phyloP scores from a whole-genome alignment of 2,329 filamentous ascomycete genomes.

The Colletotrichum sp. region DNA sequence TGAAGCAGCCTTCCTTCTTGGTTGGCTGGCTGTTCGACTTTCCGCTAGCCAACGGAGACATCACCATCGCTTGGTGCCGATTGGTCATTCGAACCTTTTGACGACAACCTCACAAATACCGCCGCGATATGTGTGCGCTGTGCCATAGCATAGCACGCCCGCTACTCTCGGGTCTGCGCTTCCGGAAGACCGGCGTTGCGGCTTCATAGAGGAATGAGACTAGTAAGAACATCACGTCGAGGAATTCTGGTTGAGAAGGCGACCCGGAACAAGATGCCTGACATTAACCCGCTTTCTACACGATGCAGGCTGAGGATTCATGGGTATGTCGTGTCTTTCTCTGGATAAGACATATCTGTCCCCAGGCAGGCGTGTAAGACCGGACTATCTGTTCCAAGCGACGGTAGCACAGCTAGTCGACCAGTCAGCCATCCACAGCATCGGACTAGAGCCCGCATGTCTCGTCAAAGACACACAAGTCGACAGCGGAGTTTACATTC shows the following conservation, averaged over 20 bases:
- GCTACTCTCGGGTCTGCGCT: not conserved
- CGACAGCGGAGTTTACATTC: not conserved
- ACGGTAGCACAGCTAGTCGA: not conserved
- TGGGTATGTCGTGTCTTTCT: not conserved
- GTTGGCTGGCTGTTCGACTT: not conserved
- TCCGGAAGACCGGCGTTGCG: not conserved
- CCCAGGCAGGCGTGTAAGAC: not conserved
- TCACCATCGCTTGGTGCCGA: not conserved
- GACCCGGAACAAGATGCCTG: not conserved
- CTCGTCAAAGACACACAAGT: not conserved
- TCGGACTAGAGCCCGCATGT: not conserved
- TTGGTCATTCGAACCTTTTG: not conserved
- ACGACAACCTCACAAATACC: not conserved
- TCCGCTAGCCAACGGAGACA: not conserved
- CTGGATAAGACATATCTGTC: not conserved
- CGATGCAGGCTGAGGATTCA: not conserved
- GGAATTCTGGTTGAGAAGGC: not conserved
- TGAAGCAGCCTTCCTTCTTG: not conserved
- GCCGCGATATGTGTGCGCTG: not conserved
- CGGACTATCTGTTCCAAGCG: not conserved
- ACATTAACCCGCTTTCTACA: not conserved
- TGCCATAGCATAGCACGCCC: not conserved
- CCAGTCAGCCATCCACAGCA: not conserved
- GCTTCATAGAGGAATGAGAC: not conserved
- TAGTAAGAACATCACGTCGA: not conserved